phyloP scores from a whole-genome alignment of 176 grass and related monocot genomes.

The Triticum aestivum region IWGSC_CS_RefSeq_v2.1 NC_057807.1:253354136-253354635 shows the following conservation, averaged over 20 bases:
- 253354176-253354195: slow-evolving; percentile 32
- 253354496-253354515: slow-evolving; percentile 43
- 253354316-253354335: slow-evolving; percentile 13
- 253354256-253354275: slow-evolving; percentile 21
- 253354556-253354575: slow-evolving; percentile 1
- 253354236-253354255: slow-evolving; percentile 22
- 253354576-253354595: slow-evolving; percentile 24
- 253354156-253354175: slow-evolving; percentile 7
- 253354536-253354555: slow-evolving; percentile 18
- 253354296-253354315: slow-evolving; percentile 26
- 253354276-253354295: slow-evolving; percentile 12
- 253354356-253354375: slow-evolving; percentile 13
- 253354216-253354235: slow-evolving; percentile 12
- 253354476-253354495: slow-evolving; percentile 23
- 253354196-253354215: slow-evolving; percentile 41
- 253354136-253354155: not conserved
- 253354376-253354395: not conserved
- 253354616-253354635: not conserved
- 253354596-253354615: not conserved
- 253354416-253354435: not conserved
- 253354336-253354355: slow-evolving; percentile 18
- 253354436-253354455: slow-evolving; percentile 29
- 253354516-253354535: not conserved
- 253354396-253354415: slow-evolving; percentile 23
- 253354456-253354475: slow-evolving; percentile 5